Base-by-base conservation (phyloP, 2,329 filamentous ascomycete species). In the Tetracladium maxilliforme region DNA sequence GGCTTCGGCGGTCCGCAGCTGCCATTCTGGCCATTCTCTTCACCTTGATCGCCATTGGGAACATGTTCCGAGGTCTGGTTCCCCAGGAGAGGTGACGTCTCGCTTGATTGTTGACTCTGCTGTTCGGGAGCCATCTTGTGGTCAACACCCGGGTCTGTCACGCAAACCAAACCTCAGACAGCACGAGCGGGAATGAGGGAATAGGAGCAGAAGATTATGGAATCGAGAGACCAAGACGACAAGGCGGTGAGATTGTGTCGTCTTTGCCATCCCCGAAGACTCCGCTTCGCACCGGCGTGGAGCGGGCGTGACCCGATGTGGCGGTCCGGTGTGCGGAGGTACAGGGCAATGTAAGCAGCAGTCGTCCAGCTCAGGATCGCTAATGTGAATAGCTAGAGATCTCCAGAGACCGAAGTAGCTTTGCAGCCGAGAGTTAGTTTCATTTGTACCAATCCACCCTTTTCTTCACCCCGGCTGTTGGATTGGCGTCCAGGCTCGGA, bases 1-100 rank as follows among this genome's bases (percentile, higher is more conserved):
- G 58, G 59, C 33, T 56, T 42, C 31, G 51, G 54, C 30, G 56
- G n/a, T n/a, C n/a, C n/a, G n/a, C n/a, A n/a, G n/a, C n/a, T n/a
- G 24, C 23, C 21, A 36, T 27, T 10, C 38, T 36, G 3, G 29
- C 21, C 16, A 39, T 33, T 2, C 38, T 37, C 14, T 40, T 8
- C 8, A 8, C 8, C 18, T 19, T 19, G 9, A n/a, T 11, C 18
- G 18, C 18, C 18, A 19, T 19, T 19, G 18, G 18, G 9, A 19
- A n/a, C 11, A 8, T 11, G 9, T 8, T 19, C 8, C 18, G 18
- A 8, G 18, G 18, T 8, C 11, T 8, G 9, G 11, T 19, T 19
- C 9, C 18, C 18, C 9, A 8, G 8, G 8, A n/a, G 18, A 19
- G 18, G 18, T 9, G 18, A 19, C 9, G 18, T 9, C 9, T 11